Evolutionary conservation across 2,329 filamentous ascomycete genomes (phyloP), one percentile per base, ranked within the genome.

Genomic region (Macrophomina tecta): DNA sequence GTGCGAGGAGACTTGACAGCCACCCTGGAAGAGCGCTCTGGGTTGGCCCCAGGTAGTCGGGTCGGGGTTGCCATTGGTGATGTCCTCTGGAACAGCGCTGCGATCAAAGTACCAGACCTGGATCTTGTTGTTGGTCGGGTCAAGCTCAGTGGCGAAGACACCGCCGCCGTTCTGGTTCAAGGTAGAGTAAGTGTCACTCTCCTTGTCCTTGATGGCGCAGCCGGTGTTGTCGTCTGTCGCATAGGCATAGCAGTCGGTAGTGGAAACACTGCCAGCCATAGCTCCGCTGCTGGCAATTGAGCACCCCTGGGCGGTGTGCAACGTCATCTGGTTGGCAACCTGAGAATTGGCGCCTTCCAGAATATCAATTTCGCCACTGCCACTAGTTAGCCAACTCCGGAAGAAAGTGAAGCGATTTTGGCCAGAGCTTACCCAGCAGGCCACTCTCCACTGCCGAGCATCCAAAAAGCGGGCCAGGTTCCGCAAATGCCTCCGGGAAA

Each of bases 51-150:
- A 97, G n/a, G 73, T 78, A 2, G 80, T 76, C 0, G 92, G 90
- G 70, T 92, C 81, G 0, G 93, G 92, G 5, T 72, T 81, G 28
- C 84, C 86, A 18, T 82, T 77, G 2, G 79, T 74, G 68, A 92
- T 87, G 76, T 94, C 89, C 3, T 77, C 72, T 1, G 91, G 92
- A 67, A 94, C 86, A 14, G 76, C 76, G 69, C 77, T 78, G n/a
- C 91, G 89, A 0, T 89, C 83, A 80, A 97, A 97, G 84, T 92
- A 94, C 87, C 89, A 97, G 70, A 97, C 84, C 48, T 85, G 85
- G 77, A 98, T 95, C 69, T 83, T 83, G 0, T 85, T 76, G 36
- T 85, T 84, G n/a, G 28, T 45, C 16, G 65, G 60, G 1, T 90
- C 92, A 91, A 93, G 97, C 68, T 80, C 73, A 14, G 79, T 82